Percentiles rank a stretch among this genome's conserved stretches.
These are phyloP conservation scores for Termitomyces sp. DNA, from an alignment of 768 basidiomycete genomes.

Conservation along the genomic window DNA sequence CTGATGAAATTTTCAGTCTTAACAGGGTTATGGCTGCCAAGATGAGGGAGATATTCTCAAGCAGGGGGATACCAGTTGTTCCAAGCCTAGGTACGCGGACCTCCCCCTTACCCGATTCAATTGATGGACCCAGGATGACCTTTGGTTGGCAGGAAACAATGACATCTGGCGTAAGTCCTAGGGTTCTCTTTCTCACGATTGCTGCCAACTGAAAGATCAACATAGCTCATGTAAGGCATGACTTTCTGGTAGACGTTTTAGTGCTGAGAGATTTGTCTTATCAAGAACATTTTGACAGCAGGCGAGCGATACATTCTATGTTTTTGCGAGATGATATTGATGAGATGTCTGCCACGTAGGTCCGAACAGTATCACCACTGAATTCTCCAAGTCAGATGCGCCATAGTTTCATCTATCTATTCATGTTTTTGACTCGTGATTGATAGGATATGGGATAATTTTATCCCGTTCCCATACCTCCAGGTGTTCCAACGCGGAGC, in stretches of 20 bases:
- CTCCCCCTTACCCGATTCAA: not conserved
- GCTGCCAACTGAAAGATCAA: not conserved
- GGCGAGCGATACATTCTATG: conserved; percentile 27
- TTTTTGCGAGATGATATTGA: conserved; percentile 4
- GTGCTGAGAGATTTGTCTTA: conserved; percentile 11
- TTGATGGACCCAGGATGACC: not conserved
- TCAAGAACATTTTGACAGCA: conserved; percentile 61
- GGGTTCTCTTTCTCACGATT: conserved; percentile 1
- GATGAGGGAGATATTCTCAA: conserved; percentile 71
- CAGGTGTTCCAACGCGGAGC: conserved; percentile 87
- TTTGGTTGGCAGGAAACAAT: conserved; percentile 65
- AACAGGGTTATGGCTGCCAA: conserved; percentile 62
- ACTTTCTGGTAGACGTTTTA: conserved; percentile 3
- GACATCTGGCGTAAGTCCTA: conserved; percentile 76
- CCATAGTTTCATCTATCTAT: conserved; percentile 12
- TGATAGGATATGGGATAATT: conserved; percentile 69
- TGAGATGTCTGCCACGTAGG: conserved; percentile 28
- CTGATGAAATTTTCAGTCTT: conserved; percentile 69
- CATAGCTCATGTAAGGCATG: conserved; percentile 51
- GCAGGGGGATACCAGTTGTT: conserved; percentile 68
- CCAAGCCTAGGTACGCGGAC: conserved; percentile 62
- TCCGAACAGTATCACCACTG: conserved; percentile 62
- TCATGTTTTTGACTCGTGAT: conserved; percentile 10
- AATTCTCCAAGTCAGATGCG: conserved; percentile 56
- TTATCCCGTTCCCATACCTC: conserved; percentile 73